These are phyloP conservation scores for Carpinus fangiana DNA, from an alignment of 306 rosid species.

Conservation along the genomic window DNA sequence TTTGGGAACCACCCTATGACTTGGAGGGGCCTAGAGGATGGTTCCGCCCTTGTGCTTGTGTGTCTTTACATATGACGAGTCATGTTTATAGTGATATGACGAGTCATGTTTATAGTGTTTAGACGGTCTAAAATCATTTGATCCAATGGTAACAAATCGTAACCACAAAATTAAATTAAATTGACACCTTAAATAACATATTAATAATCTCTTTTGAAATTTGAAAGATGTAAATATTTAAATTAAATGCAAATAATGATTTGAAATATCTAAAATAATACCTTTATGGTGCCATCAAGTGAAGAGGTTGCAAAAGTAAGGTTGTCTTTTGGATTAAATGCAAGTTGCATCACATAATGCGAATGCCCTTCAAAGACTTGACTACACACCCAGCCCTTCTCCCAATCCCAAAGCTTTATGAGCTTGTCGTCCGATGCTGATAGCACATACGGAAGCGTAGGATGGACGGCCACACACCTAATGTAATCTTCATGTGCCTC, in stretches of 20 bases:
- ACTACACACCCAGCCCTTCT: slow-evolving; percentile 47
- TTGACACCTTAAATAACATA: too few relatives aligned
- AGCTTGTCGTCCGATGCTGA: slow-evolving; percentile 63
- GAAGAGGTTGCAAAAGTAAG: slow-evolving; percentile 51
- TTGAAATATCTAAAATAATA: slow-evolving; percentile 4
- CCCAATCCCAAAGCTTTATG: slow-evolving; percentile 67
- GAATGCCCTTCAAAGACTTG: slow-evolving; percentile 55
- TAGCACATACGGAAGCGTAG: slow-evolving; percentile 50
- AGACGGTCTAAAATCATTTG: too few relatives aligned
- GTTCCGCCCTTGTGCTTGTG: too few relatives aligned
- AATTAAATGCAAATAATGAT: not conserved
- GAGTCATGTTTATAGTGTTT: too few relatives aligned
- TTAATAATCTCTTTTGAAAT: too few relatives aligned
- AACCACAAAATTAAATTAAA: too few relatives aligned
- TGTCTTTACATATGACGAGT: too few relatives aligned
- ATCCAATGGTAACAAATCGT: too few relatives aligned
- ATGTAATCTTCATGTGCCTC: slow-evolving; percentile 61
- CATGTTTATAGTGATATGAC: too few relatives aligned
- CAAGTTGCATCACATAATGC: slow-evolving; percentile 72
- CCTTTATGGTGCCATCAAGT: slow-evolving; percentile 64
- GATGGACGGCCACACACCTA: slow-evolving; percentile 59
- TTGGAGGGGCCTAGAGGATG: too few relatives aligned
- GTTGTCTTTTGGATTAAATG: slow-evolving; percentile 44
- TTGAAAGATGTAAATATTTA: too few relatives aligned
- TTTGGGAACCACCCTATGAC: too few relatives aligned